Base-by-base conservation (phyloP, 345 rosid species). In the Citrus unshiu region DNA sequence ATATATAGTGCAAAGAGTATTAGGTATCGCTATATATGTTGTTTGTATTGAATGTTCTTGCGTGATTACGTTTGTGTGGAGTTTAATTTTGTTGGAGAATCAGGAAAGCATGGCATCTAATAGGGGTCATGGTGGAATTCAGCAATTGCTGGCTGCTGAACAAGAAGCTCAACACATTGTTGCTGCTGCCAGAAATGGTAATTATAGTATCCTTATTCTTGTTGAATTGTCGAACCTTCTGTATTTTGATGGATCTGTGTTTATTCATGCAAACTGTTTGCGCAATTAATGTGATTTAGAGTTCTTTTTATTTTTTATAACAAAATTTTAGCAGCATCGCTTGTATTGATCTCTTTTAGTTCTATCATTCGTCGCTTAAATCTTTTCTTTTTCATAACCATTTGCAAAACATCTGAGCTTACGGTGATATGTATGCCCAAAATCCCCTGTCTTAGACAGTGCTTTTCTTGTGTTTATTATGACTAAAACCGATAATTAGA, bases 141-240 rank as follows among this genome's bases (percentile, higher is more conserved):
- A 91, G 80, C 96, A 89, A 76, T 80, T 95, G 88, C 97, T 95
- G 77, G 90, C 97, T 84, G 97, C 97, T 40, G 97, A 95, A 68
- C 94, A 89, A 83, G 98, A 93, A 82, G 95, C 97, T 83, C 94
- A 93, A 78, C 96, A 88, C 82, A 91, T 91, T 84, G 94, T 93
- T 82, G 89, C 85, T 83, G 85, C 90, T 77, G 91, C 98, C 5
- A 84, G 94, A 81, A 87, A 19, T 30, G 90, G 97, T 91, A 81
- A 40, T 35, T 39, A 34, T 4, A 2, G 7, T 12, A 14, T 40
- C n/a, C n/a, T 40, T 35, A 6, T 39, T 16, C 22, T 57, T 35
- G n/a, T 46, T 35, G 7, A 14, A 60, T 34, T 43, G 70, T 40
- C 8, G 4, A 76, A 69, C 40, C 22, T 12, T n/a, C 69, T 4